A percentile compares a stretch with the other conserved stretches of the same genome.
Conservation (phyloP, 352 stramenopile species). For the Pythium sukuiense region DNA sequence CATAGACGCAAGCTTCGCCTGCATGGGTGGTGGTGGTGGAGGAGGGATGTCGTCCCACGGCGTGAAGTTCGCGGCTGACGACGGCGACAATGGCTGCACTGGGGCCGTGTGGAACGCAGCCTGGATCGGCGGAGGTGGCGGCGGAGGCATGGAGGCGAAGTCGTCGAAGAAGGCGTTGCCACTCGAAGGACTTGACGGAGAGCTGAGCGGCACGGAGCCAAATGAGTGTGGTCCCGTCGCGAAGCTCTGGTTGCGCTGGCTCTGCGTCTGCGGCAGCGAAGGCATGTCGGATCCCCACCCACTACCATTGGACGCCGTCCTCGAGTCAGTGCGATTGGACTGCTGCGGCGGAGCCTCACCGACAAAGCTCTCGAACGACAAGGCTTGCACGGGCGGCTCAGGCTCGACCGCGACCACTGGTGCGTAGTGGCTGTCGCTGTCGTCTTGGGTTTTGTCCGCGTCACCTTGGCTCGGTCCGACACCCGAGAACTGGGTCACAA, state of each 20-base stretch:
- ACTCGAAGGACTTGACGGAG: slow-evolving; percentile 10
- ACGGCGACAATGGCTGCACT: slow-evolving; percentile 17
- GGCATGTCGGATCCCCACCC: slow-evolving; percentile 14
- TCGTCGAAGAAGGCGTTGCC: slow-evolving; percentile 12
- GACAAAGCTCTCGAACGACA: slow-evolving; percentile 71
- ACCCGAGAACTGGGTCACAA: slow-evolving; percentile 31
- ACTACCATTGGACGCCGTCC: not conserved
- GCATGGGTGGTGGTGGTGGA: slow-evolving; percentile 24
- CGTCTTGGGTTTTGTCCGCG: not conserved
- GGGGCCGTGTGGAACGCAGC: slow-evolving; percentile 15
- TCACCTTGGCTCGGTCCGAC: not conserved
- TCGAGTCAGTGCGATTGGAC: not conserved
- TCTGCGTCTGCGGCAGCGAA: slow-evolving; percentile 3
- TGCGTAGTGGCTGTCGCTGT: not conserved
- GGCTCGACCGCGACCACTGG: not conserved
- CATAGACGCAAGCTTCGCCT: slow-evolving; percentile 6
- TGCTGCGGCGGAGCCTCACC: slow-evolving; percentile 26
- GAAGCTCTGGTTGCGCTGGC: not conserved
- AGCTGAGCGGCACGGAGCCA: slow-evolving; percentile 1
- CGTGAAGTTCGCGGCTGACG: slow-evolving; percentile 20
- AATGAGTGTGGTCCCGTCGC: not conserved
- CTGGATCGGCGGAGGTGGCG: slow-evolving; percentile 1
- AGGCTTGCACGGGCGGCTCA: slow-evolving; percentile 37
- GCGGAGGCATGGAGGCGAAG: slow-evolving; percentile 5
- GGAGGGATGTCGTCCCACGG: slow-evolving; percentile 40